Percentiles rank a stretch among this genome's conserved stretches.
Conservation (phyloP, 2,329 filamentous ascomycete species). For the Colletotrichum sansevieriae region DNA sequence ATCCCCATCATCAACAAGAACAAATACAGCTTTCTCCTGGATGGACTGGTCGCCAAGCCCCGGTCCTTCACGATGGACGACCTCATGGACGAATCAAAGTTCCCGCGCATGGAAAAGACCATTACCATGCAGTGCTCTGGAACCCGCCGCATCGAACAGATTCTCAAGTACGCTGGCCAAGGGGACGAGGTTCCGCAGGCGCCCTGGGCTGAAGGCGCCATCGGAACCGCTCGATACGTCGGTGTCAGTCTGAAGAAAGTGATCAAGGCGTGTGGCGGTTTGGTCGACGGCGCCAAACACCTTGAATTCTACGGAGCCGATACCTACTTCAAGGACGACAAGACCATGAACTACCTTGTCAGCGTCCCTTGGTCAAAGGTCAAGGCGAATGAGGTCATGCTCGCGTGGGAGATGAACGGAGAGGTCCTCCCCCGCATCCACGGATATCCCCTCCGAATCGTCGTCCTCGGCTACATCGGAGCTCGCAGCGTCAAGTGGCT, state of each 20-base stretch:
- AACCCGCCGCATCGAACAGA: conserved; percentile 78
- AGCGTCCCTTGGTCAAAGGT: conserved; percentile 77
- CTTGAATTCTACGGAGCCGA: conserved; percentile 79
- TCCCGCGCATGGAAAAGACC: conserved; percentile 70
- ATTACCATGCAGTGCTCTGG: conserved; percentile 78
- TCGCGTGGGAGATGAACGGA: conserved; percentile 81
- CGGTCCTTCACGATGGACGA: conserved; percentile 69
- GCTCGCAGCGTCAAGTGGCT: conserved; percentile 75
- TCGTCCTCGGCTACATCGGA: conserved; percentile 77
- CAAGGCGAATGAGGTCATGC: conserved; percentile 73
- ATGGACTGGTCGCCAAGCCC: conserved; percentile 72
- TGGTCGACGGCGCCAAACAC: conserved; percentile 67
- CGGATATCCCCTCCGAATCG: conserved; percentile 71
- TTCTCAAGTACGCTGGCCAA: conserved; percentile 73
- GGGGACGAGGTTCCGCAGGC: conserved; percentile 71
- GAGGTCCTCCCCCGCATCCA: conserved; percentile 74
- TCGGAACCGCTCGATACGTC: conserved; percentile 73
- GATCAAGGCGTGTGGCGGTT: conserved; percentile 77
- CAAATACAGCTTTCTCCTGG: conserved; percentile 66
- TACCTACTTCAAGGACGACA: conserved; percentile 78
- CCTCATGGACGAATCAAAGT: conserved; percentile 69
- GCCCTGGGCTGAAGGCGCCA: conserved; percentile 76
- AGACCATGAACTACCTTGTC: conserved; percentile 76
- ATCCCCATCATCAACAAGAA: conserved; percentile 74
- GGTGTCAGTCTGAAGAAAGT: conserved; percentile 77